Evolutionary conservation across 306 rosid species (phyloP).

Genomic region (Cicer pinnatifidum): DNA sequence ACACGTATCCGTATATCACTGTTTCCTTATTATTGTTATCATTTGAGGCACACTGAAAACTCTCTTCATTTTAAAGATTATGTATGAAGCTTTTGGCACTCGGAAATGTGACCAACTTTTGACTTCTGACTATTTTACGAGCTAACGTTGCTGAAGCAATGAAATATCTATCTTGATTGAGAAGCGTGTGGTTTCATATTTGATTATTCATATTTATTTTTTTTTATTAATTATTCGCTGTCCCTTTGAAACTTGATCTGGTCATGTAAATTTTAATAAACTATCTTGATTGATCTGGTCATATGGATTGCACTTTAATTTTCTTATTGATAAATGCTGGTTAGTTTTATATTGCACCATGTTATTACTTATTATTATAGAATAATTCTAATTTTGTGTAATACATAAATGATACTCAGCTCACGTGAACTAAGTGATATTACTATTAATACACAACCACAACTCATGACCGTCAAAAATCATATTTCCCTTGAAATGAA

Average conservation of each 20-base stretch:
- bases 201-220: not conserved
- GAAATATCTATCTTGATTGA: not conserved
- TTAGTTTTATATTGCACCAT: not conserved
- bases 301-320: not conserved
- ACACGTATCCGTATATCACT: not conserved
- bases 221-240: not conserved
- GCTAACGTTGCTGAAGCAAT: not conserved
- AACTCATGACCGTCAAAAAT: not conserved
- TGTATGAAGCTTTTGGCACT: slow-evolving; percentile 25
- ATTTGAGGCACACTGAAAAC: not conserved
- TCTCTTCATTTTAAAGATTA: slow-evolving; percentile 5
- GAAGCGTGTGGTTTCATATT: not conserved
- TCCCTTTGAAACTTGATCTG: not conserved
- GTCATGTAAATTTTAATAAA: not conserved
- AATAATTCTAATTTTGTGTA: not conserved
- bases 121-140: not conserved
- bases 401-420: too few species aligned
- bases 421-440: too few species aligned
- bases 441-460: too few species aligned
- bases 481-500: not conserved
- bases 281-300: too few species aligned
- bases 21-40: slow-evolving; percentile 12
- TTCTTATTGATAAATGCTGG: not conserved
- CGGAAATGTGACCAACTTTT: not conserved
- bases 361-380: not conserved